Evolutionary conservation across 2,329 filamentous ascomycete species (phyloP).

Genomic region (Plectosphaerella sp.): DNA sequence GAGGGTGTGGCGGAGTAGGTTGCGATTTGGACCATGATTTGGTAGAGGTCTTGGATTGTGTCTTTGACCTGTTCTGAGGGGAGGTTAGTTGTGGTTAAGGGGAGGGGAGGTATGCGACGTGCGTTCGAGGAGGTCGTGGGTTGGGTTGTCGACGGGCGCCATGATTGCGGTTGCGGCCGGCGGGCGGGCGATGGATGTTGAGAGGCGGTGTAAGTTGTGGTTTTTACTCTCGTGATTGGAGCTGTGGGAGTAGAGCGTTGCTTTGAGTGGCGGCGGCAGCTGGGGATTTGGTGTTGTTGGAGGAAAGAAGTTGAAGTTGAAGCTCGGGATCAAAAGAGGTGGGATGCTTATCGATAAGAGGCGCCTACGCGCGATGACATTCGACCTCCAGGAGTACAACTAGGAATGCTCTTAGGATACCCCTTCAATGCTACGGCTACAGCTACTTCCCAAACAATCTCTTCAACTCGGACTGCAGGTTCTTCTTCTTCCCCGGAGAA

Average conservation of each 20-base stretch:
- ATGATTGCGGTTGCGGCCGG: conserved; percentile 18
- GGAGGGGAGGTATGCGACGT: conserved; percentile 5
- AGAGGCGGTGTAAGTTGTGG: neutral
- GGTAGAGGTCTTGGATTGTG: conserved; percentile 60
- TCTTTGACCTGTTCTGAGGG: conserved; percentile 52
- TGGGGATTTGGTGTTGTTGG: neutral
- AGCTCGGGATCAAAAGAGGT: neutral
- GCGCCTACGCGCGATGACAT: too few species aligned
- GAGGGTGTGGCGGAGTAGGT: conserved; percentile 47
- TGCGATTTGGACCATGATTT: conserved; percentile 58
- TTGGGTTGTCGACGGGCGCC: conserved; percentile 34
- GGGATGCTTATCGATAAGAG: too few species aligned
- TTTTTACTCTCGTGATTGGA: neutral
- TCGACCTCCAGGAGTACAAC: neutral
- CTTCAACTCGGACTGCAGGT: conserved; percentile 5
- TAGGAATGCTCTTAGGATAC: neutral
- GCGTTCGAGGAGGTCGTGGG: conserved; percentile 36
- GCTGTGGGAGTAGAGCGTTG: neutral
- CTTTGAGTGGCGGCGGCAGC: neutral
- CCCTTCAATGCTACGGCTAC: neutral
- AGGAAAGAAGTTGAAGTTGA: neutral
- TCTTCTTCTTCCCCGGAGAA: conserved; percentile 2
- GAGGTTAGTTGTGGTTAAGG: neutral
- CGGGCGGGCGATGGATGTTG: neutral
- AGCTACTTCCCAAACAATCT: conserved; percentile 9